A percentile compares a stretch with the other conserved stretches of the same genome.
phyloP scores from a whole-genome alignment of 192 early-diverging fungal species.

The Haplosporangium gracile region DNA sequence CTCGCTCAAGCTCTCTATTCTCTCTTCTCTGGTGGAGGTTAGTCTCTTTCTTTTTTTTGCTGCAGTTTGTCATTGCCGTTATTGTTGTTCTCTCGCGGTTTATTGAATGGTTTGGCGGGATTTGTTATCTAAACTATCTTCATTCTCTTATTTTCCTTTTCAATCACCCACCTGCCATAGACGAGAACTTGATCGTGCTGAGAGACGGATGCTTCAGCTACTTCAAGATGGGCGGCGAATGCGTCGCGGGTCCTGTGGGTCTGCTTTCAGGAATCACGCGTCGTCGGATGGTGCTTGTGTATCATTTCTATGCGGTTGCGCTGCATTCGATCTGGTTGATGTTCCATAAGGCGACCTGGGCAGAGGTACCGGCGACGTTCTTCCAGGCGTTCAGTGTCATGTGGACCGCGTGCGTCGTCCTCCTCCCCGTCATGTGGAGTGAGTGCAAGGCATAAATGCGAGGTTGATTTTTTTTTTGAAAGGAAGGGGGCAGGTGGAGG shows the following conservation, averaged over 20 bases:
- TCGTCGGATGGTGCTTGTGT: slow-evolving; percentile 80
- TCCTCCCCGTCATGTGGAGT: slow-evolving; percentile 65
- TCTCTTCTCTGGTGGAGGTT: slow-evolving; percentile 86
- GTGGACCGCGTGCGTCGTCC: slow-evolving; percentile 59
- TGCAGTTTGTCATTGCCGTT: background rate
- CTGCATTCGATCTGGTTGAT: slow-evolving; percentile 71
- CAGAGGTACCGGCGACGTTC: slow-evolving; percentile 60
- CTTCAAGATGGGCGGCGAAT: slow-evolving; percentile 86
- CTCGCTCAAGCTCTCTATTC: slow-evolving; percentile 93
- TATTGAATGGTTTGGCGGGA: too few relatives aligned
- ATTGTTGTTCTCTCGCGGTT: background rate
- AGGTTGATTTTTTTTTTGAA: background rate
- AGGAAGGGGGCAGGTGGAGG: background rate
- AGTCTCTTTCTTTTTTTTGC: background rate
- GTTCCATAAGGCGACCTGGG: slow-evolving; percentile 64
- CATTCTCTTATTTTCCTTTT: background rate
- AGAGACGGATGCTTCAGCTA: slow-evolving; percentile 92
- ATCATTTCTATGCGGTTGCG: slow-evolving; percentile 96
- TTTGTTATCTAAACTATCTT: background rate
- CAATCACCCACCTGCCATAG: slow-evolving; percentile 35
- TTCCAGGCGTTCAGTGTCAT: slow-evolving; percentile 61
- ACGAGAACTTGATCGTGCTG: slow-evolving; percentile 78
- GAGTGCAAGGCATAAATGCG: slow-evolving; percentile 57
- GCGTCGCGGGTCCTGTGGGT: slow-evolving; percentile 84
- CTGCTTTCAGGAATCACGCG: slow-evolving; percentile 87